Evolutionary conservation across 129 eudicot species (phyloP), one percentile per base, ranked within the genome.

Genomic region (Artemisia annua): DNA sequence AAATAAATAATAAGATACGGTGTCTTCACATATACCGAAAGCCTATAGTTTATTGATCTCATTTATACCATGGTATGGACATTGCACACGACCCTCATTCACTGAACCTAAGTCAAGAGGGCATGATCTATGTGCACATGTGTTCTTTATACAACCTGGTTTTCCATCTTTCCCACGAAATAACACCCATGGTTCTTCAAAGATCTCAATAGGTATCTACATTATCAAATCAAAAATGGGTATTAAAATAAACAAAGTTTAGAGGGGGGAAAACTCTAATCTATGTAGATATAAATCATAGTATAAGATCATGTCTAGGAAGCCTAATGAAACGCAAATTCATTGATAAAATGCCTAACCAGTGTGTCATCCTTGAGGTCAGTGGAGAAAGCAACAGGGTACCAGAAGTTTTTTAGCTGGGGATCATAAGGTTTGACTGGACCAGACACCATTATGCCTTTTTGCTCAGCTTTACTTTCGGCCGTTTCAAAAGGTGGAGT

Each of bases 71-170:
- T 90, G 99, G 80, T 95, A 90, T 48, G 99, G 99, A 80, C 99
- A 95, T 73, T 86, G 96, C 24, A 95, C 88, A 2, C 97, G 96
- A 59, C 99, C 99, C 87, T 95, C 94, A 15, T 88, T 90, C 28
- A 95, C 88, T 44, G 96, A 75, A 24, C 99, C 99, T 24, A 95
- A 86, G 69, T 95, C 85, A 73, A 95, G 99, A 48, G 99, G 99
- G 76, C 99, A 95, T 44, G 99, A 96, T 81, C 99, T 85, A 76
- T 95, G 99, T 4, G 99, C 99, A 66, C 99, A 95, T 5, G 99
- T 95, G 83, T 95, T 90, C 81, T 72, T 85, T 26, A 95, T 90
- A 74, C 99, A 90, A 68, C 97, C 99, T 6, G 97, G 94, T 75
- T 90, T 78, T 18, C 99, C 99, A 78, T 90, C 96, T 69, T 90